Base-by-base conservation (phyloP, 169 alveolate genomes). In the Eimeria nieschulzi region DNA sequence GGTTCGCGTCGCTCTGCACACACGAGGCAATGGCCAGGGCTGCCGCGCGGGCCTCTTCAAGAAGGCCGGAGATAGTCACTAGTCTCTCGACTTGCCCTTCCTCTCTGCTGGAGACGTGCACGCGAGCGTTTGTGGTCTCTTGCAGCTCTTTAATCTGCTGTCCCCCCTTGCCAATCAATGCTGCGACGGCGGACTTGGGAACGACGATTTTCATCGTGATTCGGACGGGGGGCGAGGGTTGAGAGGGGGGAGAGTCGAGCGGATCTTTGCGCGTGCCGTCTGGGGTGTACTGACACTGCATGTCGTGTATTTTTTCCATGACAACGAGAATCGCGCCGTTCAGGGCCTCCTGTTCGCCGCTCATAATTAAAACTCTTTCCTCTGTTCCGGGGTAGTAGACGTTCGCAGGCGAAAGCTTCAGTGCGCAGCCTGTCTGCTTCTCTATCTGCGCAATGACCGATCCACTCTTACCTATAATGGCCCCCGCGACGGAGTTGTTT, bases 81-180 rank as follows among this genome's bases (percentile, higher is more conserved):
- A 90, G 39, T 10, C 94, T 82, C 61, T 90, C 94, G 2, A 39
- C 53, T 13, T 78, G 54, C 8, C 94, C 94, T 39, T 90, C 87
- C 63, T 90, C 94, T 9, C 94, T 33, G 21, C 51, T 63, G 54
- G 94, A 90, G 55, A 90, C 78, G 33, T 61, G 84, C 8, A 90
- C 79, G 2, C 64, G 59, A 0, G 94, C 91, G 8, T 68, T 55
- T 7, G 91, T 90, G 5, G 75, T n/a, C 33, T 76, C 83, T 55
- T 72, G 85, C 46, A 83, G 90, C 75, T 82, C 80, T 21, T 54
- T 39, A 19, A 90, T 90, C 55, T 55, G 82, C 68, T 59, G 90
- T 21, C 94, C 94, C 25, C 94, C 94, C 91, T 83, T 90, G 63
- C 94, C 94, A 53, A 90, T 90, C 72, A 90, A 54, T 3, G 80